Base-by-base conservation (phyloP, 768 basidiomycete genomes). In the Boletus reticuloceps region DNA sequence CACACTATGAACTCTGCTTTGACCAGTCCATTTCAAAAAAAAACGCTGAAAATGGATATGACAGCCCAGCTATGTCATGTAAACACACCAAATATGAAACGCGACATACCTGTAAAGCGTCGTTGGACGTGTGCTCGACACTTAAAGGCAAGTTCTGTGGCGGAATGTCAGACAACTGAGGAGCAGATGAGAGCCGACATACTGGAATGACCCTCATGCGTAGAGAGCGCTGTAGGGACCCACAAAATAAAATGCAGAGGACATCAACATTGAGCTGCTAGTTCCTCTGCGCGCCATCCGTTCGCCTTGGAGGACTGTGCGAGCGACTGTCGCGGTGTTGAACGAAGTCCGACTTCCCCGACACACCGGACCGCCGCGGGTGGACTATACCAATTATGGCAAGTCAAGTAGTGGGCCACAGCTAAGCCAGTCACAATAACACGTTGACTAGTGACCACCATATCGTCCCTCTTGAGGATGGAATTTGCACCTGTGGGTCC, bases 401-500 rank as follows among this genome's bases (percentile, higher is more conserved):
- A 66, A 37, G 60, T 62, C 19, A 58, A 42, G 56, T 64, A 40
- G 51, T 61, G 43, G 51, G 32, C 47, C 27, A 61, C 64, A 58
- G 67, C 58, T 1, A n/a, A n/a, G n/a, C n/a, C n/a, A 10, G 3
- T 34, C 17, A 39, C 41, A 22, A 42, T 27, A 61, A 51, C 64
- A 56, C 67, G 67, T 66, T 69, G 58, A 42, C 44, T 10, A 45
- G 39, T 38, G 31, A 44, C n/a, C 55, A 47, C 37, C 51, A 55
- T 14, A 45, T 20, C 29, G 0, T 1, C 16, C n/a, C 27, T 22
- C 36, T 7, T 16, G 20, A 20, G 20, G 25, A 72, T 70, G 70
- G 64, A 72, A n/a, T 72, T 61, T 63, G 49, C 51, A 13, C 60
- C 58, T 53, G 69, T 72, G 58, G 66, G 69, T 72, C 64, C 69